Percentiles rank a stretch among this genome's conserved stretches.
These are phyloP conservation scores for Solanum pinnatisectum DNA, from an alignment of 257 asterid species.

Conservation along the genomic window DNA sequence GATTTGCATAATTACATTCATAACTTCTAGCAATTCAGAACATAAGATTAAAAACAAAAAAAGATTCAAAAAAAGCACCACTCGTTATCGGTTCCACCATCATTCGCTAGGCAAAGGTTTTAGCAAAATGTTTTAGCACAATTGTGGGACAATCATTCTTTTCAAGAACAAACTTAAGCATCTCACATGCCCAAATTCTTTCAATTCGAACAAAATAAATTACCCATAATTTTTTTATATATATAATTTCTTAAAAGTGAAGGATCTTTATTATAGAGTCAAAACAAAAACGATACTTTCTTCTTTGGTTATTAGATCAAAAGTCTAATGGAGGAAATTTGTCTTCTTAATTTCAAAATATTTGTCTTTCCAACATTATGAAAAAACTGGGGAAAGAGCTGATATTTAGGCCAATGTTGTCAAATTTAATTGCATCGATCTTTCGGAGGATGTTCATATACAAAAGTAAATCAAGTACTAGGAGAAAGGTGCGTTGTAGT, in stretches of 20 bases:
- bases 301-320: background rate
- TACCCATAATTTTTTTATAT: background rate
- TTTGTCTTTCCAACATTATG: background rate
- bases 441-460: background rate
- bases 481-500: background rate
- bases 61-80: background rate
- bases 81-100: background rate
- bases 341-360: background rate
- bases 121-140: background rate
- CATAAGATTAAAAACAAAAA: background rate
- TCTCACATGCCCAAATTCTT: background rate
- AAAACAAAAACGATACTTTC: background rate
- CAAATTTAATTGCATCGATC: background rate
- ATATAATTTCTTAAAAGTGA: background rate
- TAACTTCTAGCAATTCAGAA: background rate
- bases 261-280: background rate
- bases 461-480: background rate
- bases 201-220: too few species aligned
- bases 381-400: background rate
- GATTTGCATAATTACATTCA: background rate
- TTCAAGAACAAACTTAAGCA: background rate
- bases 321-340: background rate
- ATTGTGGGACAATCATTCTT: background rate
- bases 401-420: constrained; percentile 5
- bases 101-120: background rate